Percentiles rank a stretch among this genome's conserved stretches.
phyloP scores from a whole-genome alignment of 345 rosid genomes.

The Rhodomyrtus tomentosa region DNA sequence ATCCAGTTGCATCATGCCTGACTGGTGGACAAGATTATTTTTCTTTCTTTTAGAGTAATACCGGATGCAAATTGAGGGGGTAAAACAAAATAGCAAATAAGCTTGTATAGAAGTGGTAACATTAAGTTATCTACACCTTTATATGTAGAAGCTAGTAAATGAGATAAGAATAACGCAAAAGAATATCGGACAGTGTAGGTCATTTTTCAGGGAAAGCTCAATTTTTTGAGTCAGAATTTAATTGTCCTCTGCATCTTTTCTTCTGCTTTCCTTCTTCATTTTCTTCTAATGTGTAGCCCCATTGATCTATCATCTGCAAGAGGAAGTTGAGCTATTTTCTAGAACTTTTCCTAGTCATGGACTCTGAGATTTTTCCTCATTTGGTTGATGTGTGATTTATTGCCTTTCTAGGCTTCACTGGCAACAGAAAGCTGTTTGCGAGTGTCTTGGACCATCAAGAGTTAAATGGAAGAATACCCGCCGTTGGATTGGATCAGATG shows the following conservation, averaged over 20 bases:
- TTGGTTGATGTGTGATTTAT: not conserved
- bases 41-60: not conserved
- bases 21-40: not conserved
- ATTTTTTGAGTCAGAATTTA: not conserved
- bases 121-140: not conserved
- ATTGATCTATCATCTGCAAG: not conserved
- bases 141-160: not conserved
- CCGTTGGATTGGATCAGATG: not conserved
- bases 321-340: not conserved
- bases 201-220: not conserved
- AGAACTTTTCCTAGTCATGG: not conserved
- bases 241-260: not conserved
- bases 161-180: not conserved
- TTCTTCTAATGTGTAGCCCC: not conserved
- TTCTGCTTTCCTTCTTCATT: not conserved
- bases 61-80: not conserved
- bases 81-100: not conserved
- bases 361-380: not conserved
- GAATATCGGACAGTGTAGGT: not conserved
- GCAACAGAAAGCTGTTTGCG: not conserved
- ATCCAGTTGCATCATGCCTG: not conserved
- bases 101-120: not conserved
- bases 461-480: not conserved
- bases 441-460: not conserved
- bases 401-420: not conserved